Percentiles rank a stretch among this genome's conserved stretches.
phyloP scores from a whole-genome alignment of 208 protist genomes.

The Wallacemonas collosoma region DNA sequence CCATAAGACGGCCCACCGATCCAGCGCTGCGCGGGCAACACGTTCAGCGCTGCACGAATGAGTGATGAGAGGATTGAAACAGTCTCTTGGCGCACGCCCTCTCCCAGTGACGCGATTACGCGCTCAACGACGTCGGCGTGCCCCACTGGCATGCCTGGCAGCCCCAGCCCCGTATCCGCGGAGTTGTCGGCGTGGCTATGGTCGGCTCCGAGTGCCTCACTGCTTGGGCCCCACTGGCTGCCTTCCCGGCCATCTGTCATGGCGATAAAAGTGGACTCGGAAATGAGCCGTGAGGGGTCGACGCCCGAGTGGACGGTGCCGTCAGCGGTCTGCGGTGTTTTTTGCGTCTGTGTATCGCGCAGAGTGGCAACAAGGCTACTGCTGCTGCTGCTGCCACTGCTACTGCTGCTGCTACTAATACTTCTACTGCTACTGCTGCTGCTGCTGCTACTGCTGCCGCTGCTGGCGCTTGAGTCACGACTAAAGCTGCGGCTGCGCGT shows the following conservation, averaged over 20 bases:
- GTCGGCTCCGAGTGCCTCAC: neutral
- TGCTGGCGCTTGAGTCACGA: neutral
- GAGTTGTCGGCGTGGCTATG: neutral
- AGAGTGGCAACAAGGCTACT: constrained; percentile 4
- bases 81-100: constrained; percentile 44
- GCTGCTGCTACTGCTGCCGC: neutral
- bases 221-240: neutral
- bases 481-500: neutral
- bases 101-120: constrained; percentile 25
- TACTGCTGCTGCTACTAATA: neutral
- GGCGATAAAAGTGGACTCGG: neutral
- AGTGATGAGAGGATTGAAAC: constrained; percentile 52
- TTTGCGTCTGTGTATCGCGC: neutral
- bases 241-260: neutral
- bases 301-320: neutral
- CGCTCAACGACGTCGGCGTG: constrained; percentile 20
- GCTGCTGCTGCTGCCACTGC: neutral
- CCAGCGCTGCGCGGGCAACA: constrained; percentile 46
- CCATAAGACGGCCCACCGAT: constrained; percentile 66
- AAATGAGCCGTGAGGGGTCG: neutral
- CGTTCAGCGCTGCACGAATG: constrained; percentile 63
- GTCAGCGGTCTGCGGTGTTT: neutral
- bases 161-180: neutral
- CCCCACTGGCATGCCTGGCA: constrained; percentile 7
- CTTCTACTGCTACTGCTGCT: constrained; percentile 17